Conservation (phyloP, 176 grass and related monocot species). For the Phoenix dactylifera region DNA sequence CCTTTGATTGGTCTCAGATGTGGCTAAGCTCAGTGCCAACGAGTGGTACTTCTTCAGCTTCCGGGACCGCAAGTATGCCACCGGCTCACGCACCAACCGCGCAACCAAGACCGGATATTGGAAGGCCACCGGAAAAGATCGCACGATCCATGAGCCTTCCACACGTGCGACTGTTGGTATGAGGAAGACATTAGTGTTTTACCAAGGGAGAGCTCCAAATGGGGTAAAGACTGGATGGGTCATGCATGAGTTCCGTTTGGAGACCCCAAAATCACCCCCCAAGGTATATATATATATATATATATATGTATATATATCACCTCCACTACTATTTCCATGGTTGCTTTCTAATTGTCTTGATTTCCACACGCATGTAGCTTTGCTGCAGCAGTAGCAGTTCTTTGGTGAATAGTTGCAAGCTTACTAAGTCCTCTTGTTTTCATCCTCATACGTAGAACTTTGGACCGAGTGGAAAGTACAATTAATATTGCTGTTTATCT, state of each 20-base stretch:
- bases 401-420: too few species aligned
- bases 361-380: neutral
- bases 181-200: slow-evolving; percentile 11
- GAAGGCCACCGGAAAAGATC: slow-evolving; percentile 7
- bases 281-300: neutral
- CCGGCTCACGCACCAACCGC: slow-evolving; percentile 2
- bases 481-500: too few species aligned
- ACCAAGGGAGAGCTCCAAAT: slow-evolving; percentile 2
- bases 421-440: too few species aligned
- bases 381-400: neutral
- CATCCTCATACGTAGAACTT: too few species aligned
- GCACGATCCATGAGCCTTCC: neutral
- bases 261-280: neutral
- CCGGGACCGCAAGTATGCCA: slow-evolving; percentile 7
- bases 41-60: slow-evolving; percentile 13
- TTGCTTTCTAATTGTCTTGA: neutral
- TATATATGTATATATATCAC: neutral
- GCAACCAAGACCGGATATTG: slow-evolving; percentile 8
- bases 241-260: slow-evolving; percentile 10
- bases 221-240: neutral
- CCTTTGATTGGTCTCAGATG: neutral
- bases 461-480: too few species aligned
- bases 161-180: neutral
- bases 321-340: neutral
- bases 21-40: slow-evolving; percentile 2